A percentile compares a stretch with the other conserved stretches of the same genome.
phyloP scores from a whole-genome alignment of 495 filamentous ascomycete genomes.

The Entonaema liquescens region DNA sequence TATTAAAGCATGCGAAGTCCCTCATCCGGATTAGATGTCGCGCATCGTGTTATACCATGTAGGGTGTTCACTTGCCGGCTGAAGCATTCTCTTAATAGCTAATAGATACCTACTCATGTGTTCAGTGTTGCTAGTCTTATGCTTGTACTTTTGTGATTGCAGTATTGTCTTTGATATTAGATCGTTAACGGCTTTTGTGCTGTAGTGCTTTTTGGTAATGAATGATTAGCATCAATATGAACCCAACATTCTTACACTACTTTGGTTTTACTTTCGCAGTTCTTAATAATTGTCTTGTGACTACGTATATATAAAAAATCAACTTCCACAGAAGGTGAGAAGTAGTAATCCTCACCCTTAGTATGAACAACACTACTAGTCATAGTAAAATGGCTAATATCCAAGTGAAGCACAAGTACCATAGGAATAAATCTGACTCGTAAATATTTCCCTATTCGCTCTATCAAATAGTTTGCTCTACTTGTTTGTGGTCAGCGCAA shows the following conservation, averaged over 20 bases:
- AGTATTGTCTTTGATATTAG: background rate
- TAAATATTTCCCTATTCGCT: too few relatives aligned
- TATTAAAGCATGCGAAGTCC: constrained; percentile 29
- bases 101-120: constrained; percentile 47
- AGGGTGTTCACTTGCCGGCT: constrained; percentile 32
- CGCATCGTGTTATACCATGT: constrained; percentile 37
- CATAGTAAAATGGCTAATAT: too few relatives aligned
- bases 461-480: too few relatives aligned
- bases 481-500: too few relatives aligned
- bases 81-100: constrained; percentile 50
- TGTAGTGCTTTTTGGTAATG: background rate
- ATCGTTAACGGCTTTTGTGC: background rate
- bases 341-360: too few relatives aligned
- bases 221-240: background rate
- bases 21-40: constrained; percentile 36
- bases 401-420: too few relatives aligned
- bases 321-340: too few relatives aligned
- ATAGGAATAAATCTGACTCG: too few relatives aligned
- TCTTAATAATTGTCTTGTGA: too few relatives aligned
- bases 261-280: background rate
- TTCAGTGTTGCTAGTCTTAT: constrained; percentile 31
- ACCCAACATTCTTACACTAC: background rate
- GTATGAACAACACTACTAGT: too few relatives aligned
- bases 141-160: background rate
- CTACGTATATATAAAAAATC: too few relatives aligned